Evolutionary conservation across 2,329 filamentous ascomycete species (phyloP), one percentile per base, ranked within the genome.

Genomic region (Fusarium musae): DNA sequence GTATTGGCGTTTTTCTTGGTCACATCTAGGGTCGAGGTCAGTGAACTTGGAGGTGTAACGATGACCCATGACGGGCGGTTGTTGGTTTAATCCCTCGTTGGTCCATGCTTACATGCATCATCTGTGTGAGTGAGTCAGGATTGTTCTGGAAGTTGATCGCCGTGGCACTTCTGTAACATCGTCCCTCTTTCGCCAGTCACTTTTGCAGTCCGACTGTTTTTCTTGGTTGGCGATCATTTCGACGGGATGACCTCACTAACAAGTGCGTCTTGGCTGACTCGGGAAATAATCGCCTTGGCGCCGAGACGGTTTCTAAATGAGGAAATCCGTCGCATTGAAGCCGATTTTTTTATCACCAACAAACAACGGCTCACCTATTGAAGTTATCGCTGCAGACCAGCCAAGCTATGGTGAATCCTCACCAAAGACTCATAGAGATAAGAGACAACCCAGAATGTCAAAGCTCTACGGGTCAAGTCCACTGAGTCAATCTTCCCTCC

Each of bases 271-370:
- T 59, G 63, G 56, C 66, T 61, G 54, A 66, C 66, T 73, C 49
- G 58, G 56, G 69, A 47, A 70, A 69, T 65, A 69, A 28, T 72
- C 28, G 34, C 43, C 69, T 59, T 68, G 69, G 69, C 52, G 49
- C 44, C 47, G 47, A 37, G 32, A 36, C 16, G 32, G 6, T 44
- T 56, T 49, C 63, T 39, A 12, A 9, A 32, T 63, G 26, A 44
- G 64, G 57, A 23, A 69, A 68, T 21, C 21, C 6, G 30, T 62
- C 37, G 32, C 42, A 42, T 21, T 10, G 12, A 19, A 16, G 2
- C 61, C 64, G 61, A 69, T 34, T 43, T 62, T 26, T 49, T 23
- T 16, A n/a, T 34, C 1, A 1, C 6, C 9, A 4, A 2, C 13
- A n/a, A n/a, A 5, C 10, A 54, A 17, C 2, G 0, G 9, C 15